Base-by-base conservation (phyloP, 139 green algal species). In the Microglena sp. region DNA sequence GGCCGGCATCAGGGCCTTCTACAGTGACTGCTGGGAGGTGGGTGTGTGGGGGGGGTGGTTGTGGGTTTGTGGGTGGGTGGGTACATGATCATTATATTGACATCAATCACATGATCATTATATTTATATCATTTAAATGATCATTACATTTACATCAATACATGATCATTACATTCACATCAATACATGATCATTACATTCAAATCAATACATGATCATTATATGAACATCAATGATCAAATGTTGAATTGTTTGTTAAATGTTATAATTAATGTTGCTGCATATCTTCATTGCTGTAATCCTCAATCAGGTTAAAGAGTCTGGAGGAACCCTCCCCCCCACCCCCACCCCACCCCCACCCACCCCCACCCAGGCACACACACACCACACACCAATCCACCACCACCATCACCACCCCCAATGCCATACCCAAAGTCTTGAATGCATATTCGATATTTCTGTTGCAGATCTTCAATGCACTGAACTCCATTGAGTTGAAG, bases 401-500 rank as follows among this genome's bases (percentile, higher is more conserved):
- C 40, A 50, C 18, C 15, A 18, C 40, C 15, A 50, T 50, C 15
- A 50, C 15, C 11, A 18, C 40, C 18, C 40, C 40, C 40, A 18
- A 50, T 50, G n/a, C n/a, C n/a, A n/a, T n/a, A n/a, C n/a, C n/a
- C n/a, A n/a, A n/a, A n/a, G n/a, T n/a, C n/a, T n/a, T n/a, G n/a
- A n/a, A n/a, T n/a, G n/a, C n/a, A n/a, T n/a, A n/a, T n/a, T n/a
- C n/a, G n/a, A n/a, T n/a, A n/a, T n/a, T n/a, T n/a, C 11, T 50
- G 40, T 40, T 54, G 3, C 72, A 76, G 72, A 76, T 91, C 2
- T 95, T 95, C 80, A 87, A 92, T 67, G 66, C 84, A 2, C 60
- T 95, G 26, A 96, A 96, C 73, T 71, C 76, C 5, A 74, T 96
- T 18, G 92, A 97, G 67, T 83, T 97, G 21, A 96, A 96, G 79